Conservation (phyloP, 2,329 filamentous ascomycete genomes). For the Chaetomium olivaceum region DNA sequence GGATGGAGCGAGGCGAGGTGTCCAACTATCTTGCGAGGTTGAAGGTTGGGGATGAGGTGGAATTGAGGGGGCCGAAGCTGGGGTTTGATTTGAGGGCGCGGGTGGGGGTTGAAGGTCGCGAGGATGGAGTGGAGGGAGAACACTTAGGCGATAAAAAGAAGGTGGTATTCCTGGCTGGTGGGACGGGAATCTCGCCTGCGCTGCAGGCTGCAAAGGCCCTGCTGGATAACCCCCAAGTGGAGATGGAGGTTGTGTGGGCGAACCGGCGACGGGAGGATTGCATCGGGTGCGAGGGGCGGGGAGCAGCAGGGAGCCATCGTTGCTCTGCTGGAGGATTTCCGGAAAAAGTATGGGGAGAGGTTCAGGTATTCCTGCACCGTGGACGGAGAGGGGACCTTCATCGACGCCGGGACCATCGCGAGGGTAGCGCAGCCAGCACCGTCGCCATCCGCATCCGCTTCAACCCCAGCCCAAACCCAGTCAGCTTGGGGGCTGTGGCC, state of each 20-base stretch:
- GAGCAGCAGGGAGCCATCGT: slow-evolving; percentile 53
- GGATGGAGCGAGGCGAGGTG: slow-evolving; percentile 78
- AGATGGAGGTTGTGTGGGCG: slow-evolving; percentile 72
- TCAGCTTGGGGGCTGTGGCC: slow-evolving; percentile 8
- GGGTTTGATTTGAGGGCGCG: slow-evolving; percentile 58
- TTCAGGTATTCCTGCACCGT: slow-evolving; percentile 74
- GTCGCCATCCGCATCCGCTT: background rate
- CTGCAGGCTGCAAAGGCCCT: slow-evolving; percentile 74
- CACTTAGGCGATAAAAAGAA: slow-evolving; percentile 33
- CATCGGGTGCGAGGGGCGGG: slow-evolving; percentile 1
- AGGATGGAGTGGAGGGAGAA: background rate
- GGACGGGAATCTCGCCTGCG: slow-evolving; percentile 88
- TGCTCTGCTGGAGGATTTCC: slow-evolving; percentile 63
- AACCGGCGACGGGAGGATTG: slow-evolving; percentile 49
- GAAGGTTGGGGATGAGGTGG: slow-evolving; percentile 62
- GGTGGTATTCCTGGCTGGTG: slow-evolving; percentile 84
- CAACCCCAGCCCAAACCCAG: background rate
- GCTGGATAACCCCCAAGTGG: slow-evolving; percentile 36
- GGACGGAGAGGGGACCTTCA: slow-evolving; percentile 73
- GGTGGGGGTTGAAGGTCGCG: slow-evolving; percentile 32
- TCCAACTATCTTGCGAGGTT: slow-evolving; percentile 75
- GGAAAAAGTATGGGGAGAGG: slow-evolving; percentile 54
- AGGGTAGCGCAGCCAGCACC: slow-evolving; percentile 16
- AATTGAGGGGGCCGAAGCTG: slow-evolving; percentile 75
- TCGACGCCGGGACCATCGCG: slow-evolving; percentile 56